phyloP scores from a whole-genome alignment of 345 rosid species.

The Syzygium aqueum region DNA sequence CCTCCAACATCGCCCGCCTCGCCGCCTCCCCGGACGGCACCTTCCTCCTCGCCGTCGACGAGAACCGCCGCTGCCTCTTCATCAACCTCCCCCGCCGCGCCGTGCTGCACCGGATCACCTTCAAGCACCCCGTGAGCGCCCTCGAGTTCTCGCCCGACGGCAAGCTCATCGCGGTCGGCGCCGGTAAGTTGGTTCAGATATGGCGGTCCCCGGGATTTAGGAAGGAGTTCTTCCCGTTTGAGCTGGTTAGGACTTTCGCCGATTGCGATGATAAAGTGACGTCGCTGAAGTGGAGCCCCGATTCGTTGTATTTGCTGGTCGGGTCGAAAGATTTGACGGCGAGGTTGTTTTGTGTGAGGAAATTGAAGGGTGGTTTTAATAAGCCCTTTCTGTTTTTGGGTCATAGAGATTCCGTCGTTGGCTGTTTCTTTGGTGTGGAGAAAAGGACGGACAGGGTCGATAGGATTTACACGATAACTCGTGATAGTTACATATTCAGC shows the following conservation, averaged over 20 bases:
- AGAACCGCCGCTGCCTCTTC: conserved; percentile 67
- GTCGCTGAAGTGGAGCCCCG: conserved; percentile 69
- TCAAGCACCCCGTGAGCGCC: conserved; percentile 49
- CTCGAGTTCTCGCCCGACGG: conserved; percentile 75
- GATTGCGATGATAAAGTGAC: conserved; percentile 60
- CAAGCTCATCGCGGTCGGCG: conserved; percentile 60
- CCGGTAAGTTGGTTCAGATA: conserved; percentile 78
- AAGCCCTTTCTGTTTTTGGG: conserved; percentile 80
- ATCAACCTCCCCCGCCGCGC: conserved; percentile 66
- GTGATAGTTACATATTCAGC: conserved; percentile 75
- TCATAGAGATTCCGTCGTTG: conserved; percentile 78
- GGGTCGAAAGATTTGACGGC: conserved; percentile 86
- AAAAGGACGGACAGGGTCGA: conserved; percentile 38
- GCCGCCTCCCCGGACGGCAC: conserved; percentile 75
- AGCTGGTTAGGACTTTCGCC: conserved; percentile 69
- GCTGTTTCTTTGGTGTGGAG: conserved; percentile 84
- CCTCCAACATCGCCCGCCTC: conserved; percentile 62
- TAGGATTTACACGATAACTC: conserved; percentile 56
- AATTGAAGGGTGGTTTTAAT: conserved; percentile 40
- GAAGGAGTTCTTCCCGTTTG: conserved; percentile 62
- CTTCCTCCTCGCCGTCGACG: conserved; percentile 76
- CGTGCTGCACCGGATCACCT: conserved; percentile 67
- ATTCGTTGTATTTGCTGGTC: conserved; percentile 63
- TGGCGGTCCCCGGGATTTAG: conserved; percentile 87
- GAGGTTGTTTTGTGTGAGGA: conserved; percentile 61